Percentiles rank a stretch among this genome's conserved stretches.
These are phyloP conservation scores for Lagenidium sp. DNA, from an alignment of 352 stramenopile genomes.

Conservation along the genomic window DNA sequence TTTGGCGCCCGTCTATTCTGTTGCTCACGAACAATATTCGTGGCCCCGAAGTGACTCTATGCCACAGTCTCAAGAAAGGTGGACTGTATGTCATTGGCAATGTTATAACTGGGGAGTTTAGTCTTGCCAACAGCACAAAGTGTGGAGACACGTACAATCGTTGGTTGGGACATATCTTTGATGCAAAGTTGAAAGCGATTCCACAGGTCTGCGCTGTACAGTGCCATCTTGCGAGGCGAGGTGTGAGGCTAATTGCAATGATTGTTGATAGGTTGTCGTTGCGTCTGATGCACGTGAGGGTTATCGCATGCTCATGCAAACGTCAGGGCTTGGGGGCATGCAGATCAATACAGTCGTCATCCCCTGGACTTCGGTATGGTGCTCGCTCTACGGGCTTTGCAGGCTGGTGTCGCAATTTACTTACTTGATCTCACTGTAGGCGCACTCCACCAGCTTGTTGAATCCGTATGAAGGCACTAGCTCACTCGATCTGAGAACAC, in stretches of 20 bases:
- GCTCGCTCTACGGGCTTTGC: too few relatives aligned
- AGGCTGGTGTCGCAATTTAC: too few relatives aligned
- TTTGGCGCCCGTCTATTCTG: slow-evolving; percentile 67
- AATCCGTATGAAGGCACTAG: too few relatives aligned
- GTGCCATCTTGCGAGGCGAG: background rate
- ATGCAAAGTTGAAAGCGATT: slow-evolving; percentile 43
- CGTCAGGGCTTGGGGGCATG: slow-evolving; percentile 60
- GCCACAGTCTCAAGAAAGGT: slow-evolving; percentile 75
- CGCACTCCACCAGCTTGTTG: too few relatives aligned
- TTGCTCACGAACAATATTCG: slow-evolving; percentile 38
- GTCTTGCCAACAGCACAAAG: slow-evolving; percentile 12
- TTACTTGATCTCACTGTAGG: too few relatives aligned
- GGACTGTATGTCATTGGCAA: slow-evolving; percentile 66
- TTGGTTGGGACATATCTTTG: slow-evolving; percentile 33
- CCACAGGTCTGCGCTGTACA: slow-evolving; percentile 16
- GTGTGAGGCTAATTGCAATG: slow-evolving; percentile 7
- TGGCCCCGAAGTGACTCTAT: slow-evolving; percentile 35
- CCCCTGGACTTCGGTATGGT: slow-evolving; percentile 30
- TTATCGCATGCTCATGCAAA: slow-evolving; percentile 62
- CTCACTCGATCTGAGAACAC: slow-evolving; percentile 1
- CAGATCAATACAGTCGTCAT: slow-evolving; percentile 69
- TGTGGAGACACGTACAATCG: slow-evolving; percentile 28
- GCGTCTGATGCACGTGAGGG: slow-evolving; percentile 28
- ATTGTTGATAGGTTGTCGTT: too few relatives aligned
- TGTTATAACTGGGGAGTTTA: slow-evolving; percentile 37